Evolutionary conservation across 352 stramenopile genomes (phyloP), one percentile per base, ranked within the genome.

Genomic region (Thalassiosira allenii): DNA sequence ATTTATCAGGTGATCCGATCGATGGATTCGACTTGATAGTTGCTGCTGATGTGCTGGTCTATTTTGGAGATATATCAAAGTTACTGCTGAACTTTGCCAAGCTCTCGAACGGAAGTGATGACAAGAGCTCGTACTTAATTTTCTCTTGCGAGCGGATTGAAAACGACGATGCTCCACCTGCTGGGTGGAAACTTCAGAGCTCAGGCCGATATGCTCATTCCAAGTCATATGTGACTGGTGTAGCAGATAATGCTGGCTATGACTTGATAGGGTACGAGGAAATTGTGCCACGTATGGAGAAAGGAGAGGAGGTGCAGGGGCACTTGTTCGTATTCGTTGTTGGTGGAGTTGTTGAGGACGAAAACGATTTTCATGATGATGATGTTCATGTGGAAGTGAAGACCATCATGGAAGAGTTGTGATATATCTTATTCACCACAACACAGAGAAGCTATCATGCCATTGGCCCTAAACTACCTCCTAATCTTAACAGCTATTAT

Each of bases 11-110:
- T 3, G 58, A 54, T 34, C 43, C 72, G 25, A 47, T 63, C 57
- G 52, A 17, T 47, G 81, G 76, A n/a, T 92, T 92, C 54, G 89
- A 94, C 70, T 65, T 94, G 17, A 89, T 94, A 43, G 85, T 91
- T 0, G 87, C 87, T n/a, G 87, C 89, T n/a, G 89, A 94, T 81
- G 89, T 94, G 0, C 72, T 94, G 2, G 83, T 90, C 3, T 93
- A 94, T 44, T 89, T 94, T 77, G 89, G 89, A 51, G 79, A 71
- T 30, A 43, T 94, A 23, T 11, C 83, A 58, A 77, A 74, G 23
- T 27, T 94, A 30, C 34, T 94, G 11, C 32, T 34, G 6, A 89
- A 83, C 22, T 92, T 92, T 79, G 68, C 79, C 11, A 67, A 78
- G 20, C 67, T 88, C 9, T 83, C 83, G 11, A 65, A 44, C 11